phyloP scores from a whole-genome alignment of 305 asterid genomes.

The Striga hermonthica region DNA sequence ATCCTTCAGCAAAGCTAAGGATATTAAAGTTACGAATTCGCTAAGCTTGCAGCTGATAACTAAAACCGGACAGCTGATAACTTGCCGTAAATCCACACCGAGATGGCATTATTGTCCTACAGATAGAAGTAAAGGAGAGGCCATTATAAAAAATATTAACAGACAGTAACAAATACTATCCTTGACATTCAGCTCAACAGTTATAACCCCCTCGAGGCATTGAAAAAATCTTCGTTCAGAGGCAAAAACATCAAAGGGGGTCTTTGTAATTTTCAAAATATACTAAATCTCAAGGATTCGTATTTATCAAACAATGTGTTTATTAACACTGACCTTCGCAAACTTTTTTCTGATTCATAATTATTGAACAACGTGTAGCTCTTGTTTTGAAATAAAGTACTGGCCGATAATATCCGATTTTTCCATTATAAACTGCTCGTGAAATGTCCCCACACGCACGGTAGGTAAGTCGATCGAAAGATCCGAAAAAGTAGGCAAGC shows the following conservation, averaged over 20 bases:
- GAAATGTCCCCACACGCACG: constrained; percentile 83
- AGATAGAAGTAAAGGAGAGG: not conserved
- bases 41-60: not conserved
- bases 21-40: not conserved
- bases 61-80: not conserved
- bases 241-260: not conserved
- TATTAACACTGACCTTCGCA: not conserved
- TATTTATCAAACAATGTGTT: not conserved
- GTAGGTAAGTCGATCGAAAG: constrained; percentile 66
- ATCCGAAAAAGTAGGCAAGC: constrained; percentile 73
- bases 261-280: not conserved
- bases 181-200: not conserved
- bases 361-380: constrained; percentile 69
- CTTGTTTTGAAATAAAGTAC: constrained; percentile 72
- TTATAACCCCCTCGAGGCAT: not conserved
- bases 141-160: not conserved
- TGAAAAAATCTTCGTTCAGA: not conserved
- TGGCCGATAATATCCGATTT: constrained; percentile 54
- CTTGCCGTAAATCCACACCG: not conserved
- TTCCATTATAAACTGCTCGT: constrained; percentile 74
- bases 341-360: not conserved
- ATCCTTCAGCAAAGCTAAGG: not conserved
- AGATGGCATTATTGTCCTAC: not conserved
- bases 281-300: not conserved
- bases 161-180: not conserved